Percentiles rank a stretch among this genome's conserved stretches.
Conservation (phyloP, 2,329 filamentous ascomycete genomes). For the Aspergillus sp. region DNA sequence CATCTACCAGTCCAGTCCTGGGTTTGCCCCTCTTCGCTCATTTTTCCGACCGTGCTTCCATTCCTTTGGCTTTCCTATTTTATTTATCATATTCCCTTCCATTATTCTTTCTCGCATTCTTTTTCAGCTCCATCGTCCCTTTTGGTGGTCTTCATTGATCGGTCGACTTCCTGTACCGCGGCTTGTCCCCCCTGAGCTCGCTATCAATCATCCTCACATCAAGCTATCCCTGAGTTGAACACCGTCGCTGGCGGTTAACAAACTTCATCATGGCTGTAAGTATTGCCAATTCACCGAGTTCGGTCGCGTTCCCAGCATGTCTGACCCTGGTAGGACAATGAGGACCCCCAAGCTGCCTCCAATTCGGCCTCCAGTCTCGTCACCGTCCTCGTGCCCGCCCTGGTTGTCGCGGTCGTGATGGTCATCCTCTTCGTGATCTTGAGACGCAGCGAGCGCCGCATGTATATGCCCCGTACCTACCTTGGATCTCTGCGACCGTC, state of each 20-base stretch:
- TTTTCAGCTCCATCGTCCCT: neutral
- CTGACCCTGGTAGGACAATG: slow-evolving; percentile 1
- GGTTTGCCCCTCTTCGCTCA: neutral
- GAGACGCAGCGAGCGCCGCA: slow-evolving; percentile 49
- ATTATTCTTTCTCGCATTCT: neutral
- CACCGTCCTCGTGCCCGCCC: slow-evolving; percentile 49
- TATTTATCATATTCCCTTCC: neutral
- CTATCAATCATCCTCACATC: neutral
- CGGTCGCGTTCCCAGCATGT: neutral
- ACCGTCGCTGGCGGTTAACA: neutral
- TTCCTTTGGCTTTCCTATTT: neutral
- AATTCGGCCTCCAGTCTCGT: slow-evolving; percentile 49
- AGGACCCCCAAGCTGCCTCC: slow-evolving; percentile 20
- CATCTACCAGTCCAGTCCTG: neutral
- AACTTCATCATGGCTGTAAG: slow-evolving; percentile 22
- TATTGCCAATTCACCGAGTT: neutral
- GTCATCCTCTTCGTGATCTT: slow-evolving; percentile 53
- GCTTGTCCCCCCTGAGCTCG: neutral
- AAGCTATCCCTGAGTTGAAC: neutral
- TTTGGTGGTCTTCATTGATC: neutral
- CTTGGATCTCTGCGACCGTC: slow-evolving; percentile 52
- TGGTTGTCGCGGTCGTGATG: slow-evolving; percentile 47
- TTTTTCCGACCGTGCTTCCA: neutral
- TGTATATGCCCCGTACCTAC: slow-evolving; percentile 58
- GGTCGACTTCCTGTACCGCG: neutral